Evolutionary conservation across 805 yeast species (phyloP).

Genomic region (Candida germanica): DNA sequence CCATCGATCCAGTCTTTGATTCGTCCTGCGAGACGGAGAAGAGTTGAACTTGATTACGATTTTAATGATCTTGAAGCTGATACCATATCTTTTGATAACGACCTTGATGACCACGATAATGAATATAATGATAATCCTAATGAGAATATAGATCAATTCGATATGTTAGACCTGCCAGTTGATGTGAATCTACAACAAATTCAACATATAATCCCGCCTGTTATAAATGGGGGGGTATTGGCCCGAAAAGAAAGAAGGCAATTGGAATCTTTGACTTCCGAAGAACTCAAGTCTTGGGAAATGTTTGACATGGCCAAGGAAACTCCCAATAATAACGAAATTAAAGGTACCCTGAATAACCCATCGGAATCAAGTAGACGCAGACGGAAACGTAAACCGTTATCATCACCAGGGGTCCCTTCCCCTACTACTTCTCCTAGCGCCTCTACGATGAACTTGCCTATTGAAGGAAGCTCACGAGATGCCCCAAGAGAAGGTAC

Average conservation of each 20-base stretch:
- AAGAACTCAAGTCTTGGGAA: conserved; percentile 38
- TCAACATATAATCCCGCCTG: conserved; percentile 13
- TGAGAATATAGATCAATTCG: background rate
- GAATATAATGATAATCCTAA: background rate
- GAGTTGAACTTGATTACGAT: conserved; percentile 15
- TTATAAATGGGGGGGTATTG: conserved; percentile 39
- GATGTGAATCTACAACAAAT: background rate
- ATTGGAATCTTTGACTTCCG: conserved; percentile 25
- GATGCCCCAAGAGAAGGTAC: background rate
- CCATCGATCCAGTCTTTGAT: background rate
- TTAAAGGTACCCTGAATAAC: background rate
- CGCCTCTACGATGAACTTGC: too few species aligned
- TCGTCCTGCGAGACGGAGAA: conserved; percentile 1
- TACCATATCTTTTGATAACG: background rate
- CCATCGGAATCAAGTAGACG: background rate
- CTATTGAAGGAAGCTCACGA: background rate
- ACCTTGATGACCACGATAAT: conserved; percentile 2
- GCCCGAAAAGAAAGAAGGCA: conserved; percentile 32
- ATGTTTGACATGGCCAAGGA: conserved; percentile 29
- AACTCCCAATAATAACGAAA: too few species aligned
- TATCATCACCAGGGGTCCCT: conserved; percentile 1
- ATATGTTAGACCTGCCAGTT: background rate
- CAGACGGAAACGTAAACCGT: conserved; percentile 16
- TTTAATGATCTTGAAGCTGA: conserved; percentile 19
- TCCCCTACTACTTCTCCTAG: too few species aligned